Conservation (phyloP, 768 basidiomycete genomes). For the Lactarius indigo region DNA sequence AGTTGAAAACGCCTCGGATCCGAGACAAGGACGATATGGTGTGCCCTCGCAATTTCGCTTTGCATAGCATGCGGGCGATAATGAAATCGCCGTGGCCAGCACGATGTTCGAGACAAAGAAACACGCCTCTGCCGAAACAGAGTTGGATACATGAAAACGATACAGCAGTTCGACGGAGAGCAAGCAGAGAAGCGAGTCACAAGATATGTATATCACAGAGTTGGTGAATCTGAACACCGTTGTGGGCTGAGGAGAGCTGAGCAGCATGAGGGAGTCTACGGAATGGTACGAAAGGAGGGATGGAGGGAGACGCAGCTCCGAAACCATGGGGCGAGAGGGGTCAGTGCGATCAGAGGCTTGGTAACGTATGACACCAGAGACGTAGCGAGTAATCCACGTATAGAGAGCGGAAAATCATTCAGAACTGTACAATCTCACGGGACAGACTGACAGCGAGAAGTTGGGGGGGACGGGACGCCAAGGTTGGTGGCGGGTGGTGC, state of each 20-base stretch:
- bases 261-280: conserved; percentile 11
- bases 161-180: conserved; percentile 19
- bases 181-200: conserved; percentile 8
- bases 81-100: background rate
- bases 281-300: background rate
- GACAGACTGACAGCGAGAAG: background rate
- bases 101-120: background rate
- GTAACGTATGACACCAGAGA: conserved; percentile 7
- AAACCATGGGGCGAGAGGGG: background rate
- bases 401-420: background rate
- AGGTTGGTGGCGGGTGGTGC: background rate
- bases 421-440: background rate
- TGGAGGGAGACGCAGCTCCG: background rate
- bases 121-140: background rate
- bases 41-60: background rate
- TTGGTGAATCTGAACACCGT: conserved; percentile 16
- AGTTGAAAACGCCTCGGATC: background rate
- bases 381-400: background rate
- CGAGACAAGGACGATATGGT: background rate
- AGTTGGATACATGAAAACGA: background rate
- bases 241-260: conserved; percentile 8
- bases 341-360: background rate
- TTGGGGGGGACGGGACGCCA: background rate
- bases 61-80: background rate
- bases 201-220: conserved; percentile 24